Evolutionary conservation across 2,329 filamentous ascomycete genomes (phyloP), one percentile per base, ranked within the genome.

Genomic region (Ceratocystis cubensis): DNA sequence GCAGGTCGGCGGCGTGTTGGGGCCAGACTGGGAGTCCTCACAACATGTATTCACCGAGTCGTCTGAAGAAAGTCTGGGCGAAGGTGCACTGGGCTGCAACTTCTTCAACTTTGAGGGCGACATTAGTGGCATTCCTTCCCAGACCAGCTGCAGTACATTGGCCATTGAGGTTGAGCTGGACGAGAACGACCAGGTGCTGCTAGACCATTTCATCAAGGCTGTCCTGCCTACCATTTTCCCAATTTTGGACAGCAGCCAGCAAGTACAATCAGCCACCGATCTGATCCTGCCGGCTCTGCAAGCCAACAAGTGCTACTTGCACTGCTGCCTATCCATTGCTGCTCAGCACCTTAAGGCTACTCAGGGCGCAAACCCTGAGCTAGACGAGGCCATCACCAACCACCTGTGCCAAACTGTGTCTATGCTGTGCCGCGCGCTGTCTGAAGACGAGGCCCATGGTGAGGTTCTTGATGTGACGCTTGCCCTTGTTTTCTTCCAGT

Each of bases 401-500:
- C 93, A 97, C 76, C 88, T 92, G 69, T 95, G 89, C 75, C 86
- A 89, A 44, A 93, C 92, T 50, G 91, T 97, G 71, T 87, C 88
- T 7, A 86, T 90, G 71, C 82, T 97, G 2, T 96, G 91, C 75
- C 86, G 91, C 69, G 87, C 90, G 0, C 82, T 97, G 66, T 86
- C 86, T 73, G 81, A 82, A 68, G 91, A 96, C 73, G 86, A 87
- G 73, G 82, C 96, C 73, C 91, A 96, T 74, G 83, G 88, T 68
- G 85, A 94, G 75, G 95, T 96, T 71, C 84, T 97, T 13, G 93
- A 97, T 76, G 91, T 93, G 1, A 91, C 92, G 0, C 82, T 97
- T 4, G 91, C 89, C 64, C 91, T 97, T 84, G 96, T 96, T 74
- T 94, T 96, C 78, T 57, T 96, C 79, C 91, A 96, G 74, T 94